These are phyloP conservation scores for Cucumis cinereus DNA, from an alignment of 306 rosid species.

Conservation along the genomic window DNA sequence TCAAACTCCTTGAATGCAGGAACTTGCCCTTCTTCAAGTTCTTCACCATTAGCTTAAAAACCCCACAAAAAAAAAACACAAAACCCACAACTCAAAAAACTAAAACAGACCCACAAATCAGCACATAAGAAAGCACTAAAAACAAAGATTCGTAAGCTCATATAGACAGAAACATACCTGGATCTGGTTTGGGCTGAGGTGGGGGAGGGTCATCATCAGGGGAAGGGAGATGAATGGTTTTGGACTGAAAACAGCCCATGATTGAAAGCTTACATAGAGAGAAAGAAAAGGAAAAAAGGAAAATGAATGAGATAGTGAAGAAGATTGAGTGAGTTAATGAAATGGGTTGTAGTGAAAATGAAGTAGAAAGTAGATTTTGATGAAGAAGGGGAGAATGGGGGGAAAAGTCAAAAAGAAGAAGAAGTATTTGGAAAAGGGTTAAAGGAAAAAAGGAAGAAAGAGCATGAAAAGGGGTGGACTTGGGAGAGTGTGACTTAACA, in stretches of 20 bases:
- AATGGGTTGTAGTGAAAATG: background rate
- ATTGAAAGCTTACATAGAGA: conserved; percentile 8
- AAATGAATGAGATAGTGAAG: too few relatives aligned
- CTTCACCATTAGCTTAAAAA: conserved; percentile 13
- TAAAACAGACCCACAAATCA: background rate
- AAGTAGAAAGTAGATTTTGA: background rate
- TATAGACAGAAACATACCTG: conserved; percentile 14
- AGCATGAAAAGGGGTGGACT: conserved; percentile 3
- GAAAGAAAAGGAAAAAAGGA: background rate
- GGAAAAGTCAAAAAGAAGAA: background rate
- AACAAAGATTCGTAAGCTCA: background rate
- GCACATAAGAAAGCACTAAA: background rate
- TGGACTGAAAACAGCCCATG: conserved; percentile 45
- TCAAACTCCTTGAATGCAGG: conserved; percentile 20
- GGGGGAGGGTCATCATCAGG: conserved; percentile 21
- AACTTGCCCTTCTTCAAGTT: conserved; percentile 15
- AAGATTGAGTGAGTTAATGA: background rate
- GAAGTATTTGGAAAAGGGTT: background rate
- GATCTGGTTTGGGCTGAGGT: conserved; percentile 19
- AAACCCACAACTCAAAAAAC: background rate
- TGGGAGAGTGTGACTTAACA: conserved; percentile 9
- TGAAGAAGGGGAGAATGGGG: background rate
- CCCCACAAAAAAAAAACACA: background rate
- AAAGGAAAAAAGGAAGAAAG: background rate
- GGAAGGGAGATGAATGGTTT: conserved; percentile 23